These are phyloP conservation scores for Amanita exitialis DNA, from an alignment of 768 basidiomycete genomes.

Conservation along the genomic window DNA sequence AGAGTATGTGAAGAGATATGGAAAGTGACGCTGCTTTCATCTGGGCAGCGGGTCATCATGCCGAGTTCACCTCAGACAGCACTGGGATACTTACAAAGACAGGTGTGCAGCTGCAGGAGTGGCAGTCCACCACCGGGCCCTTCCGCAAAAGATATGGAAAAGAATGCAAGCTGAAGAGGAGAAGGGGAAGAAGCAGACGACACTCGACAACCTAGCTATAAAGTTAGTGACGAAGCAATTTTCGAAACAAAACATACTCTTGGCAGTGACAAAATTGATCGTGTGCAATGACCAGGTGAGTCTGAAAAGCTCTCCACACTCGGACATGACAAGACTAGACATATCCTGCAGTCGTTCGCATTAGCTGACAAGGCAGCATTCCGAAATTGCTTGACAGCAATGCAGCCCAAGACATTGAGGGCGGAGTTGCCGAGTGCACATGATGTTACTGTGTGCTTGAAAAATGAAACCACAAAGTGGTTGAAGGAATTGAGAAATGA, in stretches of 20 bases:
- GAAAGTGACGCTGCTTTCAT: too few relatives aligned
- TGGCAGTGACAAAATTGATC: slow-evolving; percentile 8
- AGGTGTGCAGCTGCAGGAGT: too few relatives aligned
- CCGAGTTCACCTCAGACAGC: too few relatives aligned
- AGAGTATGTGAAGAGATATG: too few relatives aligned
- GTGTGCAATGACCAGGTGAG: slow-evolving; percentile 11
- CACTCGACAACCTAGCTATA: neutral
- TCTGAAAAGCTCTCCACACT: neutral
- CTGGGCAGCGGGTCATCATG: too few relatives aligned
- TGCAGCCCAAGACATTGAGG: slow-evolving; percentile 7
- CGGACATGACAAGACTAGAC: neutral
- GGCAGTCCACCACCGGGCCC: too few relatives aligned
- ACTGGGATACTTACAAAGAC: too few relatives aligned
- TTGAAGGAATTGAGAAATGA: too few relatives aligned
- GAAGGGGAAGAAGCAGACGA: neutral
- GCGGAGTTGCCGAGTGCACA: slow-evolving; percentile 10
- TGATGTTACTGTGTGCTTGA: slow-evolving; percentile 8
- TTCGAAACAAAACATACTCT: slow-evolving; percentile 6
- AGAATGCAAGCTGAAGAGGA: neutral
- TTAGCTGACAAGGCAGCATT: slow-evolving; percentile 10
- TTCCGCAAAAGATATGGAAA: too few relatives aligned
- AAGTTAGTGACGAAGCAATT: neutral
- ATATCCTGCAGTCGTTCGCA: slow-evolving; percentile 7
- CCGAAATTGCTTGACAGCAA: slow-evolving; percentile 10
- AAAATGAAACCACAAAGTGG: too few relatives aligned